Evolutionary conservation across 768 basidiomycete species (phyloP).

Genomic region (Agaricus blazei): DNA sequence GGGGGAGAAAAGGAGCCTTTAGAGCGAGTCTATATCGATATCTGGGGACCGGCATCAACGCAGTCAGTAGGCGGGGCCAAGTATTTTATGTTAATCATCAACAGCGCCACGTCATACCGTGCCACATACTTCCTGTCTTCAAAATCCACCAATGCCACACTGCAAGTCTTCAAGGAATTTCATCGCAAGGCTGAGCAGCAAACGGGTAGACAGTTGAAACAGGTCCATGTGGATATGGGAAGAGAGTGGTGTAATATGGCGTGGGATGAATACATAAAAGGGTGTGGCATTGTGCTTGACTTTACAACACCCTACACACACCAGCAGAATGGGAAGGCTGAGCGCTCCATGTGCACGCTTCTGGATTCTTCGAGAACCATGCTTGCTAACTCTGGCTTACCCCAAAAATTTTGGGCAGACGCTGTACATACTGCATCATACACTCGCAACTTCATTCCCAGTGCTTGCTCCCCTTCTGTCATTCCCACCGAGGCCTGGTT

Average conservation of each 20-base stretch:
- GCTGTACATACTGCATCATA: conserved; percentile 6
- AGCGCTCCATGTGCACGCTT: conserved; percentile 22
- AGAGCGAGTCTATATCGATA: conserved; percentile 17
- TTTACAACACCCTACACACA: conserved; percentile 22
- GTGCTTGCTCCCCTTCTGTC: conserved; percentile 9
- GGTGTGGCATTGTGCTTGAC: conserved; percentile 10
- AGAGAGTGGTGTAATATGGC: conserved; percentile 13
- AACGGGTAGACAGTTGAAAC: conserved; percentile 9
- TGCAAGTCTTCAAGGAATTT: conserved; percentile 13
- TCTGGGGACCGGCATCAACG: conserved; percentile 19
- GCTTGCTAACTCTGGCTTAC: conserved; percentile 17
- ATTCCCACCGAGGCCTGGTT: conserved; percentile 15
- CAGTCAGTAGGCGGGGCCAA: conserved; percentile 12
- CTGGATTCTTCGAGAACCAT: conserved; percentile 18
- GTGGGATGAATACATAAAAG: background rate
- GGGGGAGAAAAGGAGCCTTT: conserved; percentile 13
- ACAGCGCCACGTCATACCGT: conserved; percentile 15
- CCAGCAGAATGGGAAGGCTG: conserved; percentile 24
- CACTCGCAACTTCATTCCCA: conserved; percentile 9
- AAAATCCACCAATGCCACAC: conserved; percentile 15
- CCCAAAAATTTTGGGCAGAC: conserved; percentile 15
- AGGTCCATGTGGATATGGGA: background rate
- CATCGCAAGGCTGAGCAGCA: conserved; percentile 14
- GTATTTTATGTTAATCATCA: conserved; percentile 21
- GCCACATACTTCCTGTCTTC: conserved; percentile 16